phyloP scores from a whole-genome alignment of 371 early-diverging fungal genomes.

The Zopfochytrium polystomum region DNA sequence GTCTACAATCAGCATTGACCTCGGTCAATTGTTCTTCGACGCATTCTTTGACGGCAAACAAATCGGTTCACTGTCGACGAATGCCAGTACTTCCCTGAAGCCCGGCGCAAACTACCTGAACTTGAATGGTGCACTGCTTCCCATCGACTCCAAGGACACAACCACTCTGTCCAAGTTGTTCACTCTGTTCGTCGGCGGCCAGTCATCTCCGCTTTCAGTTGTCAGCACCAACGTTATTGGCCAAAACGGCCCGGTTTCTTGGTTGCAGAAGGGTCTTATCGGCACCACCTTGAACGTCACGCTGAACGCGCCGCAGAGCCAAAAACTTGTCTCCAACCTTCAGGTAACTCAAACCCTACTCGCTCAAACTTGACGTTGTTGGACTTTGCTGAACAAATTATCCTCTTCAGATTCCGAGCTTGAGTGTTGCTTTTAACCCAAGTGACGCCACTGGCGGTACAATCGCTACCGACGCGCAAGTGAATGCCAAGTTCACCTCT shows the following conservation, averaged over 20 bases:
- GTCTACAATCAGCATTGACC: slow-evolving; percentile 16
- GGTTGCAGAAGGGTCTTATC: slow-evolving; percentile 19
- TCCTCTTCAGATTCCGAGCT: slow-evolving; percentile 4
- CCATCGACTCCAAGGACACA: slow-evolving; percentile 6
- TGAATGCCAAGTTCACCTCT: slow-evolving; percentile 13
- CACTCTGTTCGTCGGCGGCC: slow-evolving; percentile 10
- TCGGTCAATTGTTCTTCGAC: slow-evolving; percentile 14
- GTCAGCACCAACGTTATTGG: slow-evolving; percentile 6
- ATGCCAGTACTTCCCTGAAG: background rate
- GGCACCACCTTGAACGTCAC: slow-evolving; percentile 5
- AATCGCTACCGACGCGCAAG: slow-evolving; percentile 2
- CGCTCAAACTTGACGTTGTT: background rate
- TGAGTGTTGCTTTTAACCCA: slow-evolving; percentile 7
- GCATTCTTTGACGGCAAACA: background rate
- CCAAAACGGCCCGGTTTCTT: slow-evolving; percentile 1
- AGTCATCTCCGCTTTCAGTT: background rate
- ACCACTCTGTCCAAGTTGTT: slow-evolving; percentile 4
- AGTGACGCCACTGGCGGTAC: slow-evolving; percentile 11
- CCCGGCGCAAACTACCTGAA: slow-evolving; percentile 17
- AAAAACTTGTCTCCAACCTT: slow-evolving; percentile 12
- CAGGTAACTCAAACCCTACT: slow-evolving; percentile 1
- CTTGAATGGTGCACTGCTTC: slow-evolving; percentile 10
- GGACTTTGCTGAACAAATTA: slow-evolving; percentile 2
- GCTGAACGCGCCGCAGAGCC: background rate
- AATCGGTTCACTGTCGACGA: slow-evolving; percentile 8